phyloP scores from a whole-genome alignment of 441 rosid species.

The Populus hybrid region DNA sequence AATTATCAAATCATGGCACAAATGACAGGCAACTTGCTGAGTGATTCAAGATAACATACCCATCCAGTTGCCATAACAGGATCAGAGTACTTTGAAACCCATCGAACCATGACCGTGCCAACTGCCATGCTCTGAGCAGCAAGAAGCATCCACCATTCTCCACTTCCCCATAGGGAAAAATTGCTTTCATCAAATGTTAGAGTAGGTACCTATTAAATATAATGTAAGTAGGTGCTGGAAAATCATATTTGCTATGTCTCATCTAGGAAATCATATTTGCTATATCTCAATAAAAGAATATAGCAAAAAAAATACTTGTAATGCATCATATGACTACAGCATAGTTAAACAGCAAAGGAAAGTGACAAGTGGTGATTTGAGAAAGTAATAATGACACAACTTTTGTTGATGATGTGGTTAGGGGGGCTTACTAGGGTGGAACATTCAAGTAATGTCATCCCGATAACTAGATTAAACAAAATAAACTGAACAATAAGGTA shows the following conservation, averaged over 20 bases:
- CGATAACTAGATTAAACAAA: neutral
- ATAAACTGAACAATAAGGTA: neutral
- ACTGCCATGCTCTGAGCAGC: slow-evolving; percentile 99
- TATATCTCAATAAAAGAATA: neutral
- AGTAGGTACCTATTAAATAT: slow-evolving; percentile 60
- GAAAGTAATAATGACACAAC: neutral
- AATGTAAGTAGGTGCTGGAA: neutral
- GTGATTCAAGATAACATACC: slow-evolving; percentile 43
- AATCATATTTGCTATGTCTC: neutral
- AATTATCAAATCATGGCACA: neutral
- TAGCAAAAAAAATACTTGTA: neutral
- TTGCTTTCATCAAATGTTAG: slow-evolving; percentile 43
- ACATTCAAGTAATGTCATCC: neutral
- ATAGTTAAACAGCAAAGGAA: neutral
- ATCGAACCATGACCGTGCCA: slow-evolving; percentile 93
- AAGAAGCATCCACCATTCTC: slow-evolving; percentile 99
- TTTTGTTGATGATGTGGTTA: neutral
- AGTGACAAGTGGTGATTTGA: neutral
- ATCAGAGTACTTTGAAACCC: slow-evolving; percentile 92
- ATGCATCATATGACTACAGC: slow-evolving; percentile 2
- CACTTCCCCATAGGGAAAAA: slow-evolving; percentile 93
- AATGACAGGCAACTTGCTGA: neutral
- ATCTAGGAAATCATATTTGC: neutral
- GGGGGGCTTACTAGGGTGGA: neutral
- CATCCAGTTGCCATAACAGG: slow-evolving; percentile 98